phyloP scores from a whole-genome alignment of 2,329 filamentous ascomycete genomes.

The Ascochyta koolunga region DNA sequence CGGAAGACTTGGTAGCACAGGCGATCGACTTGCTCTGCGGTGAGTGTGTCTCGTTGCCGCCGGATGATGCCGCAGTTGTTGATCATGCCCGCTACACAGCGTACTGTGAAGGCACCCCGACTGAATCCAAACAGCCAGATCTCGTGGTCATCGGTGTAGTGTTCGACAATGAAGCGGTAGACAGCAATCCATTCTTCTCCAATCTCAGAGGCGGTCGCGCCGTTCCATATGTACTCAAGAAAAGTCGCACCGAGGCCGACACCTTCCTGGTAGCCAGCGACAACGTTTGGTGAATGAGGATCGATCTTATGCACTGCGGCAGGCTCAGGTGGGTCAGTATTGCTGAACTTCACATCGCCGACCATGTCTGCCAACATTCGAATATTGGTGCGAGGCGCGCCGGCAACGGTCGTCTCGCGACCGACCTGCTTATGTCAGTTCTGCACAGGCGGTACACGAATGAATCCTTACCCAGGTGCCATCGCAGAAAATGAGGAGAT shows the following conservation, averaged over 20 bases:
- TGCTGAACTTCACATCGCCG: conserved; percentile 31
- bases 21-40: conserved; percentile 22
- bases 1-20: conserved; percentile 43
- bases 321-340: conserved; percentile 10
- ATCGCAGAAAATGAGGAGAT: conserved; percentile 43
- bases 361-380: conserved; percentile 40
- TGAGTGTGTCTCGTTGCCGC: conserved; percentile 12
- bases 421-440: conserved; percentile 21
- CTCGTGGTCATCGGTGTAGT: conserved; percentile 46
- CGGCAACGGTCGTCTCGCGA: conserved; percentile 36
- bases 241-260: conserved; percentile 45
- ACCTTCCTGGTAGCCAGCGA: conserved; percentile 47
- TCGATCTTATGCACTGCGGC: conserved; percentile 33
- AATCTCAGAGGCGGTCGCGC: conserved; percentile 45
- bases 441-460: no score
- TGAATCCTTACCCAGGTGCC: conserved; percentile 38
- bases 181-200: conserved; percentile 43
- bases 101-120: conserved; percentile 53
- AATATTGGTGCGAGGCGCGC: conserved; percentile 42
- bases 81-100: conserved; percentile 53
- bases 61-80: conserved; percentile 51
- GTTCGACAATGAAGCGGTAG: conserved; percentile 45
- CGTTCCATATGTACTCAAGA: conserved; percentile 46
- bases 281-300: conserved; percentile 21
- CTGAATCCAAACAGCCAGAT: conserved; percentile 56